Evolutionary conservation across 768 basidiomycete genomes (phyloP).

Genomic region (Phylloporus rhodoxanthus): DNA sequence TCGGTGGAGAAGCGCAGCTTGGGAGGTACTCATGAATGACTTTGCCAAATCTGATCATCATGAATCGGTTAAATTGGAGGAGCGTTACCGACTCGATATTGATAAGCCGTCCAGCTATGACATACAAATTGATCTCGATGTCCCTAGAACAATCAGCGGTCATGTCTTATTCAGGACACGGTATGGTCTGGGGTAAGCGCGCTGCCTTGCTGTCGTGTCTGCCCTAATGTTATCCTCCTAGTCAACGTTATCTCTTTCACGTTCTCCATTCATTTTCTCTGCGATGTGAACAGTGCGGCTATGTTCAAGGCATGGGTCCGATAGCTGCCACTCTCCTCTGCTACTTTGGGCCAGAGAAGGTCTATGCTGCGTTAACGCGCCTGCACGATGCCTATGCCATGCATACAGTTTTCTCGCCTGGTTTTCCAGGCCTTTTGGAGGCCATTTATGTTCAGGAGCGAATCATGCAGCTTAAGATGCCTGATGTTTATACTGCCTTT

Average conservation of each 20-base stretch:
- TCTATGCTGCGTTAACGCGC: conserved; percentile 78
- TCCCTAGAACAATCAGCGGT: conserved; percentile 91
- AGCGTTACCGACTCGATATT: conserved; percentile 55
- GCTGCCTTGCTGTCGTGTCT: neutral
- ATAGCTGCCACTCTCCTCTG: conserved; percentile 91
- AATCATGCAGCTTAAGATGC: conserved; percentile 82
- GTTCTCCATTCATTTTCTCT: conserved; percentile 90
- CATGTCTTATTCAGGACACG: conserved; percentile 93
- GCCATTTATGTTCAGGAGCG: conserved; percentile 95
- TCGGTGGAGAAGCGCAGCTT: conserved; percentile 88
- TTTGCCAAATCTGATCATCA: conserved; percentile 42
- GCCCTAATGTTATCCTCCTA: conserved; percentile 28
- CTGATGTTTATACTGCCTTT: conserved; percentile 81
- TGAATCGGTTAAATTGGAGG: conserved; percentile 40
- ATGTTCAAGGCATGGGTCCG: conserved; percentile 99
- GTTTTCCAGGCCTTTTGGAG: conserved; percentile 93
- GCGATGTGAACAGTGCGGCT: conserved; percentile 80
- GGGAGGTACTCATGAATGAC: conserved; percentile 73
- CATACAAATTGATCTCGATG: conserved; percentile 96
- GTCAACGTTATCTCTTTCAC: conserved; percentile 92
- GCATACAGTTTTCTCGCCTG: conserved; percentile 85
- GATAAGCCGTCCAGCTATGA: conserved; percentile 86
- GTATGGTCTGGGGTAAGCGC: conserved; percentile 88
- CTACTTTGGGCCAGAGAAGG: conserved; percentile 88
- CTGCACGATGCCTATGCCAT: conserved; percentile 84